Conservation (phyloP, 192 early-diverging fungal species). For the Thamnidium elegans region DNA sequence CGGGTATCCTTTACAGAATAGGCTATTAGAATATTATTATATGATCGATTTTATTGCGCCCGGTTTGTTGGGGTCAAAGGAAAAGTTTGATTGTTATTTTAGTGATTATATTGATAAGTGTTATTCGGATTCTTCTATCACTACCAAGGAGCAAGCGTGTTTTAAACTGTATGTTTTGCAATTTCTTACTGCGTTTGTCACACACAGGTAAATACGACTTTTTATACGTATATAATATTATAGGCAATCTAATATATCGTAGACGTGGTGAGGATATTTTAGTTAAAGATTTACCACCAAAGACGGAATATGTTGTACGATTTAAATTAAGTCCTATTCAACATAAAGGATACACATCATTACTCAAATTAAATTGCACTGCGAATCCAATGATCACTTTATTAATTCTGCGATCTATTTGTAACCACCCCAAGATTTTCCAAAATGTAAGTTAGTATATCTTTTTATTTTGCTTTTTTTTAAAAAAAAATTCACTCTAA, state of each 20-base stretch:
- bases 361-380: neutral
- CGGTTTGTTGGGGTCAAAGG: slow-evolving; percentile 53
- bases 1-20: slow-evolving; percentile 84
- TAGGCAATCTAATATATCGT: too few relatives aligned
- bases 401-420: slow-evolving; percentile 44
- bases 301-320: slow-evolving; percentile 69
- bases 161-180: slow-evolving; percentile 53
- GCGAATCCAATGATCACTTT: slow-evolving; percentile 21
- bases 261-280: slow-evolving; percentile 53
- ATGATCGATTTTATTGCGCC: slow-evolving; percentile 78
- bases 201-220: neutral
- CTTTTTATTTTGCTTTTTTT: too few relatives aligned
- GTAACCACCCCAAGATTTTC: slow-evolving; percentile 65
- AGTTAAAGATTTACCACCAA: slow-evolving; percentile 58
- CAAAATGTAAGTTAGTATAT: slow-evolving; percentile 18
- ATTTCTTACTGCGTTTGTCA: slow-evolving; percentile 53
- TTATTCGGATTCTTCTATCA: slow-evolving; percentile 46
- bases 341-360: slow-evolving; percentile 44
- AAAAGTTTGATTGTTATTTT: slow-evolving; percentile 57
- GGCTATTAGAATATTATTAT: slow-evolving; percentile 73
- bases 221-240: too few relatives aligned
- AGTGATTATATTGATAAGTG: slow-evolving; percentile 60
- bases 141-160: slow-evolving; percentile 18
- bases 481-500: too few relatives aligned
- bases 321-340: slow-evolving; percentile 61